phyloP scores from a whole-genome alignment of 257 asterid species.

The Forsythia viridissima region DNA sequence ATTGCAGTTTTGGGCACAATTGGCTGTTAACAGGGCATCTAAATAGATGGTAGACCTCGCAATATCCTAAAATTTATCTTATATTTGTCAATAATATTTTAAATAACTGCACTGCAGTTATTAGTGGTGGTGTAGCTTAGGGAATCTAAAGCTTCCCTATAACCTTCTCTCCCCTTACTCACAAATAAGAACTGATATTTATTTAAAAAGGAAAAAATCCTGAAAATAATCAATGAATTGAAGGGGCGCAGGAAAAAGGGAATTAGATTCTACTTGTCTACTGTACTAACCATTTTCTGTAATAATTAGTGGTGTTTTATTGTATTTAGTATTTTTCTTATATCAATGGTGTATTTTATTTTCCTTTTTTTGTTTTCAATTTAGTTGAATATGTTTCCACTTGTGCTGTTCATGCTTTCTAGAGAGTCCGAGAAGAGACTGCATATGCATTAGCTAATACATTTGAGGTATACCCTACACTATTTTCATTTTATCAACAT shows the following conservation, averaged over 20 bases:
- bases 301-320: constrained; percentile 11
- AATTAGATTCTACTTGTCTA: not conserved
- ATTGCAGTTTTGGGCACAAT: constrained; percentile 75
- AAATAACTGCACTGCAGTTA: not conserved
- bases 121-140: too few species aligned
- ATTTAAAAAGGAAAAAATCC: not conserved
- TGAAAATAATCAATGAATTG: not conserved
- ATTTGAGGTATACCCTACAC: constrained; percentile 57
- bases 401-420: constrained; percentile 65
- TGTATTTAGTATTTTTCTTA: not conserved
- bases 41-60: constrained; percentile 33
- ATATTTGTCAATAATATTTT: not conserved
- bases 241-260: not conserved
- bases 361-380: constrained; percentile 14
- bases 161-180: too few species aligned
- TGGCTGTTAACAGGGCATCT: constrained; percentile 45
- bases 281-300: constrained; percentile 2
- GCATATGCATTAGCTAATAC: constrained; percentile 93
- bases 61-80: constrained; percentile 36
- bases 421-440: constrained; percentile 96
- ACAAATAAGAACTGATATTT: too few species aligned
- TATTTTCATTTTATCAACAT: not conserved
- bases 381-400: constrained; percentile 20
- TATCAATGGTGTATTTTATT: constrained; percentile 1
- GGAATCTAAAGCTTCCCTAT: too few species aligned